Base-by-base conservation (phyloP, 768 basidiomycete species). In the Agaricus blazei region DNA sequence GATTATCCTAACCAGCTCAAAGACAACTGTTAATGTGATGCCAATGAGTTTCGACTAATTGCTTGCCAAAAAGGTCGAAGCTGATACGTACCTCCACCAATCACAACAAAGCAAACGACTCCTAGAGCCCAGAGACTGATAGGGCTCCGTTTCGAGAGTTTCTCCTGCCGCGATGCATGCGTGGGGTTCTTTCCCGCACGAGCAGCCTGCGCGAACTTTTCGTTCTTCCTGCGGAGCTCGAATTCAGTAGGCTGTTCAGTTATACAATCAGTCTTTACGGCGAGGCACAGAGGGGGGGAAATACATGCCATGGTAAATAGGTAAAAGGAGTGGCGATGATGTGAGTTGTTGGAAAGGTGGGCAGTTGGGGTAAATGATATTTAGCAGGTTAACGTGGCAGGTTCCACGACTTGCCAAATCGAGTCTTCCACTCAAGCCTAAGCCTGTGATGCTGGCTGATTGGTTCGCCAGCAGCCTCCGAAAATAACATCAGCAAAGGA, bases 171-270 rank as follows among this genome's bases (percentile, higher is more conserved):
- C 50, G 90, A 90, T 11, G 76, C 75, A 60, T 87, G 85, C 57
- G 81, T 78, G 1, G 87, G 81, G 46, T 88, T 88, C 77, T 90
- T 92, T 62, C 90, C 90, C 37, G 80, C 69, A 59, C 81, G 82
- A 59, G 82, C 85, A 58, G 84, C 83, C 57, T 77, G 82, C 40
- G 85, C 87, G 70, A 93, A 93, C 71, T 90, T 86, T 55, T 78
- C 79, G 69, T 92, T 93, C 69, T 83, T 82, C 64, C 84, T 82
- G 62, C 88, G 85, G 71, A 91, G 78, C 64, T 92, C 90, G 67
- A 88, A 90, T 75, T 88, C 82, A 52, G 86, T 89, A 51, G 89
- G 88, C 88, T 90, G 63, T 7, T 43, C 5, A 15, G 58, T 38
- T 9, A 46, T 27, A 54, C 51, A 47, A 11, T 34, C 37, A 38